Conservation (phyloP, 1,284 basidiomycete species). For the Exobasidium rhododendri region DNA sequence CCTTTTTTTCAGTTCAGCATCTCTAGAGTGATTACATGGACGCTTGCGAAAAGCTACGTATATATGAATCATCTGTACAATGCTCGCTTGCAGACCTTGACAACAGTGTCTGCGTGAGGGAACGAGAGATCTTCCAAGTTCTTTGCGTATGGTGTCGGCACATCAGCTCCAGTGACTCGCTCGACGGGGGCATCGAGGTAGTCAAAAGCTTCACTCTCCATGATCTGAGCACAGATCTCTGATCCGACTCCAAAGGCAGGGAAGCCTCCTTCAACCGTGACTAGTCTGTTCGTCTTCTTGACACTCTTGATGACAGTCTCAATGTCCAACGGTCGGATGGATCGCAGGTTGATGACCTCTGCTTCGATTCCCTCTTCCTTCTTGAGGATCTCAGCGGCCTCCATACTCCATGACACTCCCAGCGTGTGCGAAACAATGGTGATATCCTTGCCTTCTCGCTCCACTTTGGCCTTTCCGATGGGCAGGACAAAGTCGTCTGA, state of each 20-base stretch:
- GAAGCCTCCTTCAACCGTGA: conserved; percentile 98
- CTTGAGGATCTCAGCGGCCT: conserved; percentile 77
- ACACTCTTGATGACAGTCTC: conserved; percentile 75
- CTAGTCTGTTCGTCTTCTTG: conserved; percentile 95
- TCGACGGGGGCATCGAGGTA: conserved; percentile 84
- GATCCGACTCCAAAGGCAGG: conserved; percentile 96
- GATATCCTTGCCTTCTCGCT: conserved; percentile 85
- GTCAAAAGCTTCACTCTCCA: conserved; percentile 73
- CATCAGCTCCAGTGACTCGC: conserved; percentile 85
- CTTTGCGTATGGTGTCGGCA: conserved; percentile 34
- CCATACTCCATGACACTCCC: conserved; percentile 56
- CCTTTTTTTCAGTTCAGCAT: no score
- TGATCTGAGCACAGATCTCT: conserved; percentile 77
- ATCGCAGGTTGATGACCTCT: conserved; percentile 96
- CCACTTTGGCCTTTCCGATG: conserved; percentile 96
- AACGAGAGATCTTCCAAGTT: conserved; percentile 62
- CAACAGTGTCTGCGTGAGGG: conserved; percentile 46
- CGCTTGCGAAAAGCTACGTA: no score
- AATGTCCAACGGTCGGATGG: conserved; percentile 92
- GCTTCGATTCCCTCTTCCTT: conserved; percentile 92
- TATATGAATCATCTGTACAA: conserved; percentile 32
- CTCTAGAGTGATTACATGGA: no score
- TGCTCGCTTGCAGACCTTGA: conserved; percentile 47
- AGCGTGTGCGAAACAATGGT: conserved; percentile 83
- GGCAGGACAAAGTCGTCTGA: conserved; percentile 87